Percentiles rank a stretch among this genome's conserved stretches.
Evolutionary conservation across 805 yeast genomes (phyloP).

Genomic region (Scheffersomyces spartinae): DNA sequence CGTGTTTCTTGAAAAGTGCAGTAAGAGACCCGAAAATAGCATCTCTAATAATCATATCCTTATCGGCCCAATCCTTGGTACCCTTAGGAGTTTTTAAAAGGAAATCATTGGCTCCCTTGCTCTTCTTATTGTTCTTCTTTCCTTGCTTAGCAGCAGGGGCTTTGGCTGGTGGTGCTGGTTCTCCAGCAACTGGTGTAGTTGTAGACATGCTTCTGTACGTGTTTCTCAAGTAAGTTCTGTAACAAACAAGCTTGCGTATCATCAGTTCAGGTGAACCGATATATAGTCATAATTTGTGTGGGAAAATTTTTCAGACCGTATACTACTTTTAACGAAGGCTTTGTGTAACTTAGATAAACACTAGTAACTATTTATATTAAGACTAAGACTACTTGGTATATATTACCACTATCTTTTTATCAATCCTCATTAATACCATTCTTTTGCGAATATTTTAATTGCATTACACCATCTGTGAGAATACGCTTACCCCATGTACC

Average conservation of each 20-base stretch:
- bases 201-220: too few species aligned
- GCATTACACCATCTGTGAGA: constrained; percentile 43
- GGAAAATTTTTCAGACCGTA: too few species aligned
- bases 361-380: too few species aligned
- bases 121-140: constrained; percentile 15
- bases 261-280: too few species aligned
- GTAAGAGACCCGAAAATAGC: constrained; percentile 71
- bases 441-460: constrained; percentile 25
- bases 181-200: too few species aligned
- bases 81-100: constrained; percentile 94
- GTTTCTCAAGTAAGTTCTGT: too few species aligned
- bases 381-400: too few species aligned
- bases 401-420: constrained; percentile 5
- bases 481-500: constrained; percentile 82
- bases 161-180: too few species aligned
- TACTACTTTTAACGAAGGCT: too few species aligned
- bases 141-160: constrained; percentile 5
- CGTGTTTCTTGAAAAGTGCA: constrained; percentile 80
- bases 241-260: too few species aligned
- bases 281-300: too few species aligned
- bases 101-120: constrained; percentile 47
- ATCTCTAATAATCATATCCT: constrained; percentile 91
- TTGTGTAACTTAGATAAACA: too few species aligned
- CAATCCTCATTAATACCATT: constrained; percentile 30
- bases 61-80: constrained; percentile 96